These are phyloP conservation scores for Saposhnikovia divaricata DNA, from an alignment of 129 eudicot genomes.

Conservation along the genomic window DNA sequence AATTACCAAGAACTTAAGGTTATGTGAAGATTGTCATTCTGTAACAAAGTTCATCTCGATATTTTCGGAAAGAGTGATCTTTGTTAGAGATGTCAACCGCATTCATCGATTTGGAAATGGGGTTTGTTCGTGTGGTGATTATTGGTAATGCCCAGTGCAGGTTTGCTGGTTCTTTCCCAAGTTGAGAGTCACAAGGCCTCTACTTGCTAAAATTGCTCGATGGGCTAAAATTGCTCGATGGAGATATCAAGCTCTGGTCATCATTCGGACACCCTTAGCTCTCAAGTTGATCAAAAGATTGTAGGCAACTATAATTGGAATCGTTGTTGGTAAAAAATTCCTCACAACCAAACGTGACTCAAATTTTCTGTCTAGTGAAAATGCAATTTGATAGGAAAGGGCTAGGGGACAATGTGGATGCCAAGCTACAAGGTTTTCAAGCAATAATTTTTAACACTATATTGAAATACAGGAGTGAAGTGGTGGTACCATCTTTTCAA, in stretches of 20 bases:
- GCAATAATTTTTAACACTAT: too few relatives aligned
- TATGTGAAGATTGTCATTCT: conserved; percentile 90
- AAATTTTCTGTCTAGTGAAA: not conserved
- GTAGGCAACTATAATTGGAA: not conserved
- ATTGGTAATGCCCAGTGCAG: conserved; percentile 50
- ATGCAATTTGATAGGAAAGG: not conserved
- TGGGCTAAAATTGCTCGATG: conserved; percentile 3
- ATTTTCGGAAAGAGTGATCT: conserved; percentile 56
- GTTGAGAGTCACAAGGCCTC: not conserved
- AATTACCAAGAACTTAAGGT: conserved; percentile 79
- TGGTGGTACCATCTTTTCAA: not conserved
- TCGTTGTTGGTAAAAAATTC: not conserved
- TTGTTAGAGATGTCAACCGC: conserved; percentile 87
- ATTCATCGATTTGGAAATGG: conserved; percentile 73
- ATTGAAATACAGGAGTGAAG: not conserved
- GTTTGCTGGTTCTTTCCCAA: conserved; percentile 8
- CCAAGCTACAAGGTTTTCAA: not conserved
- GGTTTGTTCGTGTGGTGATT: conserved; percentile 88
- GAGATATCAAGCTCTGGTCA: not conserved
- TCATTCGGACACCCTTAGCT: not conserved
- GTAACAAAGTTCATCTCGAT: conserved; percentile 83
- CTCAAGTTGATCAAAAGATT: not conserved
- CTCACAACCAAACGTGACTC: not conserved
- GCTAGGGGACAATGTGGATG: not conserved
- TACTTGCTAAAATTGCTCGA: not conserved